These are phyloP conservation scores for Microcyclospora tardicrescens DNA, from an alignment of 2,329 filamentous ascomycete genomes.

Conservation along the genomic window DNA sequence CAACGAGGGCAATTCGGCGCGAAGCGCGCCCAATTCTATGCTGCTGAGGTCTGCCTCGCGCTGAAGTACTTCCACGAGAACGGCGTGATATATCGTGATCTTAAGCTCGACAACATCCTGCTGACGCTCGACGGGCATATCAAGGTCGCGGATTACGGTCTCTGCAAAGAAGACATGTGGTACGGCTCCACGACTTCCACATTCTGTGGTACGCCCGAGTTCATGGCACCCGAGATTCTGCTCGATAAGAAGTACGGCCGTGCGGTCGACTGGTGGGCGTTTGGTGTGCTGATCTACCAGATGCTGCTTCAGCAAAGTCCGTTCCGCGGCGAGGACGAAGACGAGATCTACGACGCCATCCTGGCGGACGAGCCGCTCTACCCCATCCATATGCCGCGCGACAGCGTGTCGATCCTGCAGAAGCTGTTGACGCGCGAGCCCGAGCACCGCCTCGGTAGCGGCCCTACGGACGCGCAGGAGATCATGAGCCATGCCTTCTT, in stretches of 20 bases:
- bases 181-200: constrained; percentile 93
- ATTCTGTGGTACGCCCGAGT: constrained; percentile 98
- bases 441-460: constrained; percentile 80
- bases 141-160: constrained; percentile 96
- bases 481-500: constrained; percentile 99
- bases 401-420: constrained; percentile 93
- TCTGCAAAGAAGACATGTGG: constrained; percentile 99
- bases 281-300: constrained; percentile 96
- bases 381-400: constrained; percentile 95
- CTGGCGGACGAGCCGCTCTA: constrained; percentile 94
- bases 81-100: constrained; percentile 85
- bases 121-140: constrained; percentile 92
- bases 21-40: constrained; percentile 95
- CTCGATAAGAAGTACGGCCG: constrained; percentile 97
- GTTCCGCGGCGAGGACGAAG: constrained; percentile 96
- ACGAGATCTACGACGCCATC: constrained; percentile 98
- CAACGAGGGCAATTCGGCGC: constrained; percentile 92
- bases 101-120: constrained; percentile 79
- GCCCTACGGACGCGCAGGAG: constrained; percentile 93
- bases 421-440: constrained; percentile 94
- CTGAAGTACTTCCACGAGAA: constrained; percentile 99
- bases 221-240: constrained; percentile 98
- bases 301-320: constrained; percentile 98
- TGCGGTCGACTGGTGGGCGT: constrained; percentile 98
- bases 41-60: constrained; percentile 89